Percentiles rank a stretch among this genome's conserved stretches.
Evolutionary conservation across 177 flowering plant species (phyloP).

Genomic region (Vitis hybrid): DNA sequence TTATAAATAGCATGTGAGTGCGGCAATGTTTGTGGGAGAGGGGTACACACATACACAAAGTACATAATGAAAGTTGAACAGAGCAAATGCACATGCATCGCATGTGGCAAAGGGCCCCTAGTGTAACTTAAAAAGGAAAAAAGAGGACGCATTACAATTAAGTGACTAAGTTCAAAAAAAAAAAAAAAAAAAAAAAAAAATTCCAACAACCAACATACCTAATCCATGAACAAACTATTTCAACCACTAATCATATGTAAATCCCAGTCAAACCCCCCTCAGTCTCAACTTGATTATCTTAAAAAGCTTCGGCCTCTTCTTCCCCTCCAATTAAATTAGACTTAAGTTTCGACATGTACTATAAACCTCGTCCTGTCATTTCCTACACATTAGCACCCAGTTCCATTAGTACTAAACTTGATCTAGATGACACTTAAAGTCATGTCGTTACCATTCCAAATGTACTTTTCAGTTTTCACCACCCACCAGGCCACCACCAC

Average conservation of each 20-base stretch:
- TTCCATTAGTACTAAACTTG: background rate
- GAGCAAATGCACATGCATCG: conserved; percentile 4
- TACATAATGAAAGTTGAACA: background rate
- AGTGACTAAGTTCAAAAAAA: background rate
- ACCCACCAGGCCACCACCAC: no score
- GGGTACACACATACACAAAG: background rate
- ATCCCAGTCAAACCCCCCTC: background rate
- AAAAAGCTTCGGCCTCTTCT: background rate
- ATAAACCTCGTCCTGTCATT: conserved; percentile 15
- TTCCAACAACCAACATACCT: conserved; percentile 20
- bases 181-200: background rate
- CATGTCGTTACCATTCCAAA: background rate
- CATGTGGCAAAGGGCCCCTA: conserved; percentile 16
- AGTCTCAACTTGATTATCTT: background rate
- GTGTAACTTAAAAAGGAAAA: conserved; percentile 25
- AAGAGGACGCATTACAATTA: background rate
- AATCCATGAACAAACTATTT: conserved; percentile 5
- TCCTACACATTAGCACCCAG: background rate
- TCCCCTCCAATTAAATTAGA: background rate
- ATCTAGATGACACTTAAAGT: background rate
- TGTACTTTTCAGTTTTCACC: conserved; percentile 5
- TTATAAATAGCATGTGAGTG: background rate
- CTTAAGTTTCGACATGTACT: conserved; percentile 11
- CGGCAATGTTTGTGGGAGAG: background rate
- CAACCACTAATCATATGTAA: background rate